Conservation (phyloP, 2,329 filamentous ascomycete species). For the Stemphylium vesicarium region DNA sequence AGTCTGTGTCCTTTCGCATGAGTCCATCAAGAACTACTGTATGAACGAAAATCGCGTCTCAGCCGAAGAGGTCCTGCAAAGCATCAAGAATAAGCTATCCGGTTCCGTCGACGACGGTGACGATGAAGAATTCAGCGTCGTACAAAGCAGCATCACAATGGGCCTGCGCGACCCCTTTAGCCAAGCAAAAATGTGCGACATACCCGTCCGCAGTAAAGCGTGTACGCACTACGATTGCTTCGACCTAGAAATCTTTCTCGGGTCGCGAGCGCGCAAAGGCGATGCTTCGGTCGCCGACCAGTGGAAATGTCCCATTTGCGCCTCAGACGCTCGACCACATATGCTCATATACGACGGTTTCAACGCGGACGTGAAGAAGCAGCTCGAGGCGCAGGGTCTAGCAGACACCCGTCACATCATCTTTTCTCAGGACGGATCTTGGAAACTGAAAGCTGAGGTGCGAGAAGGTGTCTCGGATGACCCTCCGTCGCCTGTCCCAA, state of each 20-base stretch:
- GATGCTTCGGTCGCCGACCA: slow-evolving; percentile 62
- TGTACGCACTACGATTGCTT: slow-evolving; percentile 90
- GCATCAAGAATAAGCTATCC: slow-evolving; percentile 63
- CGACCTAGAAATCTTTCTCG: slow-evolving; percentile 82
- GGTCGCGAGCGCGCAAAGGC: slow-evolving; percentile 39
- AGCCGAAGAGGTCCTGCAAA: slow-evolving; percentile 58
- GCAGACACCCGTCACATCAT: slow-evolving; percentile 66
- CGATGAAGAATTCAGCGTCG: slow-evolving; percentile 60
- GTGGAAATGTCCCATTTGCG: slow-evolving; percentile 89
- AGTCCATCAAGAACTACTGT: slow-evolving; percentile 44
- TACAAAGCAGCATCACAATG: slow-evolving; percentile 51
- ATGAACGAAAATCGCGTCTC: slow-evolving; percentile 44
- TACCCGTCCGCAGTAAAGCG: slow-evolving; percentile 71
- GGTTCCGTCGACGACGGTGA: slow-evolving; percentile 66
- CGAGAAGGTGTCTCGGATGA: slow-evolving; percentile 8
- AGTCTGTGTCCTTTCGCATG: slow-evolving; percentile 61
- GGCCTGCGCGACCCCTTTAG: slow-evolving; percentile 56
- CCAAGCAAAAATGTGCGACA: slow-evolving; percentile 62
- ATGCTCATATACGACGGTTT: slow-evolving; percentile 77
- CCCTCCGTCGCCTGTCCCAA: too few species aligned
- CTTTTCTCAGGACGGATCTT: slow-evolving; percentile 68
- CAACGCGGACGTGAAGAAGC: slow-evolving; percentile 65
- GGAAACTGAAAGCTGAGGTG: slow-evolving; percentile 59
- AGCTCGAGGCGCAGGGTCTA: slow-evolving; percentile 59
- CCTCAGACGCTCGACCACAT: slow-evolving; percentile 75